A percentile compares a stretch with the other conserved stretches of the same genome.
These are phyloP conservation scores for Wakefieldia striispora DNA, from an alignment of 768 basidiomycete species.

Conservation along the genomic window DNA sequence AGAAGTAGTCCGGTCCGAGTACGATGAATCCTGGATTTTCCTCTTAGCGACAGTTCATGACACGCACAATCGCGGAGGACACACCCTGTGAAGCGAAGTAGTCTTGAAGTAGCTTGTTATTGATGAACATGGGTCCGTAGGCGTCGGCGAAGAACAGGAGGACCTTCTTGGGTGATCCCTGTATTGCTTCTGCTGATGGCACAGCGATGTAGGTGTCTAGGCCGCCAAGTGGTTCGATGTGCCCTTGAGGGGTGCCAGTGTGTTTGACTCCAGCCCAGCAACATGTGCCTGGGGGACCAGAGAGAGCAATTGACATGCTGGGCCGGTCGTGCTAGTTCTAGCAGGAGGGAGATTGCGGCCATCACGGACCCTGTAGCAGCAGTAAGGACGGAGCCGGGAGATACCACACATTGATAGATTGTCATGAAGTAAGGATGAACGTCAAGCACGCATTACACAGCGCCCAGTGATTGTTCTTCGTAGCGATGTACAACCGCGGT, in stretches of 20 bases:
- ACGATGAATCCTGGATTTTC: conserved; percentile 50
- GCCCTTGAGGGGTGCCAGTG: conserved; percentile 45
- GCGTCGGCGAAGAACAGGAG: conserved; percentile 57
- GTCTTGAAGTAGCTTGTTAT: conserved; percentile 58
- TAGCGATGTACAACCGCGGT: no score
- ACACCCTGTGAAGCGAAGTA: conserved; percentile 57
- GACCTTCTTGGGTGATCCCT: conserved; percentile 37
- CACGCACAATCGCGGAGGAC: neutral
- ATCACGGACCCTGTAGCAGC: no score
- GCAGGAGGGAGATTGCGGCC: no score
- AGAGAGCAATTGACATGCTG: conserved; percentile 23
- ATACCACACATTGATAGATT: no score
- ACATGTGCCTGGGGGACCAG: conserved; percentile 45
- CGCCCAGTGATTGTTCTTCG: no score
- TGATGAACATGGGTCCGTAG: conserved; percentile 53
- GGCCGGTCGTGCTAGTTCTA: neutral
- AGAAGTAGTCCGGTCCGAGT: conserved; percentile 60
- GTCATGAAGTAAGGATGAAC: no score
- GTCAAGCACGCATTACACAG: no score
- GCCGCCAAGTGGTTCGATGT: conserved; percentile 42
- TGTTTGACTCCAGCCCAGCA: conserved; percentile 52
- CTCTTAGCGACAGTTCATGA: neutral
- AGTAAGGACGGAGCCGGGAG: no score
- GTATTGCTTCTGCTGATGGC: conserved; percentile 31
- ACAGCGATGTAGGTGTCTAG: conserved; percentile 55